These are phyloP conservation scores for Agaricales sp. DNA, from an alignment of 1,284 basidiomycete genomes.

Conservation along the genomic window DNA sequence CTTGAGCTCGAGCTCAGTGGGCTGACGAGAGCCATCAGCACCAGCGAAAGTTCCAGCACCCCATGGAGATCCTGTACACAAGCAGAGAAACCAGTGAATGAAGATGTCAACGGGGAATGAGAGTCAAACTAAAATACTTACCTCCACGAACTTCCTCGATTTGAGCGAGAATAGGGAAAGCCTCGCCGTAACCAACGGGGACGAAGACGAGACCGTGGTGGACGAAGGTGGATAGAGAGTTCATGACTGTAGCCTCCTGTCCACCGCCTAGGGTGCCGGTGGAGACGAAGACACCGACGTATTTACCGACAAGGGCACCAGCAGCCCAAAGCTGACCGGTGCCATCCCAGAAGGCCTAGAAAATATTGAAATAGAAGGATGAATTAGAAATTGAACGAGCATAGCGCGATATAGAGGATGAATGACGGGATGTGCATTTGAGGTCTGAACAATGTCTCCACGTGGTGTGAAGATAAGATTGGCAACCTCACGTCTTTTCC, in stretches of 20 bases:
- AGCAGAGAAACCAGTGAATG: neutral
- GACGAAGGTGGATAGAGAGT: constrained; percentile 59
- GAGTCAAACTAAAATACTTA: neutral
- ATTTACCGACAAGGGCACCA: constrained; percentile 74
- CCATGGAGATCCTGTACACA: constrained; percentile 48
- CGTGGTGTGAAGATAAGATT: too few species aligned
- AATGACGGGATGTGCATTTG: too few species aligned
- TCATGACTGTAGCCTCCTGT: constrained; percentile 62
- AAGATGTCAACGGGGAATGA: neutral
- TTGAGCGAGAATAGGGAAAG: constrained; percentile 48
- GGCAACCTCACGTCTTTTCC: too few species aligned
- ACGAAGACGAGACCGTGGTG: constrained; percentile 80
- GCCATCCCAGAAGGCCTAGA: constrained; percentile 63
- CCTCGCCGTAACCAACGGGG: constrained; percentile 65
- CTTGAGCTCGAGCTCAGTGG: constrained; percentile 52
- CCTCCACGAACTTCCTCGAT: constrained; percentile 63
- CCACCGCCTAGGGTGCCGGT: constrained; percentile 61
- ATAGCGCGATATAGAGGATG: too few species aligned
- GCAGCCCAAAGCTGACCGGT: constrained; percentile 72
- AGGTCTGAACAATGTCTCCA: too few species aligned
- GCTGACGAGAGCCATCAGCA: constrained; percentile 52
- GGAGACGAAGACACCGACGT: constrained; percentile 64
- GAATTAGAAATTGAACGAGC: too few species aligned
- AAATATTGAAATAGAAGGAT: neutral
- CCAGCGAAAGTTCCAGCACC: constrained; percentile 65